Evolutionary conservation across 2,329 filamentous ascomycete genomes (phyloP).

Genomic region (Pestalotiopsis sp.): DNA sequence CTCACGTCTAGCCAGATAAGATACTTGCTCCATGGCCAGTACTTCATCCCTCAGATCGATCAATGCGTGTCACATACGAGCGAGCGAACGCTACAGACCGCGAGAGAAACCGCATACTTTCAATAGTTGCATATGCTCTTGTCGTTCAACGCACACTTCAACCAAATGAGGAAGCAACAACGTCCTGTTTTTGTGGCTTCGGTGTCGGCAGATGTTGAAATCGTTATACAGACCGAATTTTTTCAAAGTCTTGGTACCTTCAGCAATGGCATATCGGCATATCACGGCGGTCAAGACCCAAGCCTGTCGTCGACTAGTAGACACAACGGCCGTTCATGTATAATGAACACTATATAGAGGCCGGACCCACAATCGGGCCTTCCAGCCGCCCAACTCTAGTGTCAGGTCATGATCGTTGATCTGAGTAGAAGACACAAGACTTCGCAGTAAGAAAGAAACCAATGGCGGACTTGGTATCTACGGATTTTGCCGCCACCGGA

Average conservation of each 20-base stretch:
- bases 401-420: not conserved
- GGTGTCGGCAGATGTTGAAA: too few species aligned
- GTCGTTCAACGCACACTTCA: too few species aligned
- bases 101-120: too few species aligned
- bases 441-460: not conserved
- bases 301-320: not conserved
- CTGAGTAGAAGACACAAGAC: not conserved
- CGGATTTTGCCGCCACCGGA: not conserved
- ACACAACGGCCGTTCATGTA: not conserved
- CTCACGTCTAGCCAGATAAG: not conserved
- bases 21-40: not conserved
- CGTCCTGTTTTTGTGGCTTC: too few species aligned
- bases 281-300: not conserved
- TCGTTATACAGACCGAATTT: too few species aligned
- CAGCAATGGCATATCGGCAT: too few species aligned
- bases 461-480: not conserved
- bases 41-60: not conserved
- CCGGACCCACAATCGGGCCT: slow-evolving; percentile 8
- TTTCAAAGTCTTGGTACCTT: too few species aligned
- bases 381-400: slow-evolving; percentile 2
- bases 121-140: too few species aligned
- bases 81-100: too few species aligned
- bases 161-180: too few species aligned
- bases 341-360: not conserved
- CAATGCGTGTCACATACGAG: too few species aligned